These are phyloP conservation scores for Plectranthus barbatus DNA, from an alignment of 257 asterid genomes.

Conservation along the genomic window DNA sequence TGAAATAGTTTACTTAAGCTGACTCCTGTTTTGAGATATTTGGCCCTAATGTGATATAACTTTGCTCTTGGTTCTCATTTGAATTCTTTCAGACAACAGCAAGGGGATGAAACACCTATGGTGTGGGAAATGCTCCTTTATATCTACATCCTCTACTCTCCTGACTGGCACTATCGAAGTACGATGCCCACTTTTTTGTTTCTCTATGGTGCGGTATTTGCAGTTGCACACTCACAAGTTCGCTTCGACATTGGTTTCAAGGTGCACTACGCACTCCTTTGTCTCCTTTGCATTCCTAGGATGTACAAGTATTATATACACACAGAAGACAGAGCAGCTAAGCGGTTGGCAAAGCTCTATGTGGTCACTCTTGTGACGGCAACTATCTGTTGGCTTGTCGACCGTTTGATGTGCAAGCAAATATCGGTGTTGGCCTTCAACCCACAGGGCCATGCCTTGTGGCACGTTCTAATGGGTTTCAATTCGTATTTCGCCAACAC, in stretches of 20 bases:
- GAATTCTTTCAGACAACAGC: slow-evolving; percentile 60
- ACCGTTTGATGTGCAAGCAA: slow-evolving; percentile 53
- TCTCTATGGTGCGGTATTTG: slow-evolving; percentile 78
- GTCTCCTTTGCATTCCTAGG: slow-evolving; percentile 91
- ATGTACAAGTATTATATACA: slow-evolving; percentile 81
- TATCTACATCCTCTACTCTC: slow-evolving; percentile 93
- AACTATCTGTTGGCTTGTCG: slow-evolving; percentile 70
- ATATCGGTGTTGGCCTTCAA: slow-evolving; percentile 46
- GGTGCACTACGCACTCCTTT: slow-evolving; percentile 74
- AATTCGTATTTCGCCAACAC: slow-evolving; percentile 84
- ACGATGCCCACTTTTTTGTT: slow-evolving; percentile 93
- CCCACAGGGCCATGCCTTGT: slow-evolving; percentile 92
- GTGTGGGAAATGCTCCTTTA: slow-evolving; percentile 99
- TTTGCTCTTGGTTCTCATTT: not conserved
- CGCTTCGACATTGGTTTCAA: slow-evolving; percentile 64
- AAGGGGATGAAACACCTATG: slow-evolving; percentile 99
- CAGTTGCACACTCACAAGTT: slow-evolving; percentile 65
- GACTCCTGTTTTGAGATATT: not conserved
- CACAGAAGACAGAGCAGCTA: slow-evolving; percentile 67
- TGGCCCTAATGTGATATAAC: not conserved
- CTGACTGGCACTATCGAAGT: slow-evolving; percentile 95
- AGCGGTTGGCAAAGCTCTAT: slow-evolving; percentile 65
- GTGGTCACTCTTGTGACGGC: slow-evolving; percentile 45
- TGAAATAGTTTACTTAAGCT: not conserved
- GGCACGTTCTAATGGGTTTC: slow-evolving; percentile 88